Conservation (phyloP, 2,329 filamentous ascomycete genomes). For the Hirsutella rhossiliensis region DNA sequence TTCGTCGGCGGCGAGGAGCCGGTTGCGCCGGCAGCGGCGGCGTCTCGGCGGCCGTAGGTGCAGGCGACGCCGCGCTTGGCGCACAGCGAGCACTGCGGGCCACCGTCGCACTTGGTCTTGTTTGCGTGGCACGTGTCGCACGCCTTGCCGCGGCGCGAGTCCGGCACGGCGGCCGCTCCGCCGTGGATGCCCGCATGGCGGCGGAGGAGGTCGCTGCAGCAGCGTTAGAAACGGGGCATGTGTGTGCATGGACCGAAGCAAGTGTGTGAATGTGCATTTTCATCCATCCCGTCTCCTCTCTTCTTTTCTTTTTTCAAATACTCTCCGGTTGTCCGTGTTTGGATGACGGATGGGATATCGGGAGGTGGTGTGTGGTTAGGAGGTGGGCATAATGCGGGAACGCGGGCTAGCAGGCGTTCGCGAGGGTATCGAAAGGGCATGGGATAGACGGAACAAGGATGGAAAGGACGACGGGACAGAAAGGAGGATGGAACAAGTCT, state of each 20-base stretch:
- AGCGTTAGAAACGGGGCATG: not conserved
- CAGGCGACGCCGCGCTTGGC: slow-evolving; percentile 24
- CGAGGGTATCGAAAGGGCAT: not conserved
- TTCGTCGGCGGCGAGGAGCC: not conserved
- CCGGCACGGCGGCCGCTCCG: slow-evolving; percentile 13
- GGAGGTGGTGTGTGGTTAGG: too few species aligned
- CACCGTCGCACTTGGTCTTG: slow-evolving; percentile 32
- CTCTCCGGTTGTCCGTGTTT: too few species aligned
- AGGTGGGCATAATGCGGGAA: too few species aligned
- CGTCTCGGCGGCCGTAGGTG: slow-evolving; percentile 18
- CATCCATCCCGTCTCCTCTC: too few species aligned
- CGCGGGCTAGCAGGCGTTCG: too few species aligned
- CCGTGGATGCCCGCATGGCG: slow-evolving; percentile 25
- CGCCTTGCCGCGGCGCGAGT: slow-evolving; percentile 23
- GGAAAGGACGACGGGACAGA: not conserved
- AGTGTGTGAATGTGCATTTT: too few species aligned
- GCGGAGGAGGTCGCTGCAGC: slow-evolving; percentile 22
- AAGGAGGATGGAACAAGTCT: not conserved
- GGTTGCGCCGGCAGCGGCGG: not conserved
- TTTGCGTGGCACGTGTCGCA: slow-evolving; percentile 31
- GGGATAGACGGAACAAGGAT: not conserved
- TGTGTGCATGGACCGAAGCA: not conserved
- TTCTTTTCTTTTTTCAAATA: too few species aligned
- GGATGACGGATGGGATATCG: too few species aligned
- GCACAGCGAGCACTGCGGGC: slow-evolving; percentile 25